Evolutionary conservation across 306 rosid genomes (phyloP).

Genomic region (Rubus parviflorus): DNA sequence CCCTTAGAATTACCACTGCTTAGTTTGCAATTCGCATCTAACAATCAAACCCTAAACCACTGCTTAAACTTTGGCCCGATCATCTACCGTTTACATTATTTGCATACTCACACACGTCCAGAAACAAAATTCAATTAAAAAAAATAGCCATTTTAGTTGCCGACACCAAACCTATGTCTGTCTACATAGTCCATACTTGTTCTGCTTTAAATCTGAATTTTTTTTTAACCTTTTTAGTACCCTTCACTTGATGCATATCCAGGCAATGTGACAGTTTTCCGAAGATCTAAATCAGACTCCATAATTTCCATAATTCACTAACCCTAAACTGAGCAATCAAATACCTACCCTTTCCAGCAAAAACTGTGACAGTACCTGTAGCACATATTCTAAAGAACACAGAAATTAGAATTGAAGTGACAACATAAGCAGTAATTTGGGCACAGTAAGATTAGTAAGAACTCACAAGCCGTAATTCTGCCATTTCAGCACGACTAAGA

Average conservation of each 20-base stretch:
- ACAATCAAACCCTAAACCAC: not conserved
- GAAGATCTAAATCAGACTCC: not conserved
- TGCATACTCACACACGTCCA: not conserved
- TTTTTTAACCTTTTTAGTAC: not conserved
- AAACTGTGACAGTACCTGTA: too few species aligned
- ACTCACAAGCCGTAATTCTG: too few species aligned
- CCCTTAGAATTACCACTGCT: too few species aligned
- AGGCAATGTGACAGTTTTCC: not conserved
- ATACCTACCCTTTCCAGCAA: too few species aligned
- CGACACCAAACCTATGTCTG: not conserved
- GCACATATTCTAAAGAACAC: not conserved
- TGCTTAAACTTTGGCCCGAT: not conserved
- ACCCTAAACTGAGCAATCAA: not conserved
- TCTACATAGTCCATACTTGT: not conserved
- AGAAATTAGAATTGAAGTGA: not conserved
- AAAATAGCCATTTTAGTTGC: not conserved
- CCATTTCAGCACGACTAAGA: too few species aligned
- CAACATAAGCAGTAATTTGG: too few species aligned
- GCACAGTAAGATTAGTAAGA: too few species aligned
- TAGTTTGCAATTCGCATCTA: too few species aligned
- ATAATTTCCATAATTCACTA: not conserved
- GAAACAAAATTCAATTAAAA: not conserved
- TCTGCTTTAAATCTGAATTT: not conserved
- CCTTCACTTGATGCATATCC: not conserved
- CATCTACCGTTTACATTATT: not conserved